phyloP scores from a whole-genome alignment of 2,329 filamentous ascomycete species.

The Cordyceps farinosa region DNA sequence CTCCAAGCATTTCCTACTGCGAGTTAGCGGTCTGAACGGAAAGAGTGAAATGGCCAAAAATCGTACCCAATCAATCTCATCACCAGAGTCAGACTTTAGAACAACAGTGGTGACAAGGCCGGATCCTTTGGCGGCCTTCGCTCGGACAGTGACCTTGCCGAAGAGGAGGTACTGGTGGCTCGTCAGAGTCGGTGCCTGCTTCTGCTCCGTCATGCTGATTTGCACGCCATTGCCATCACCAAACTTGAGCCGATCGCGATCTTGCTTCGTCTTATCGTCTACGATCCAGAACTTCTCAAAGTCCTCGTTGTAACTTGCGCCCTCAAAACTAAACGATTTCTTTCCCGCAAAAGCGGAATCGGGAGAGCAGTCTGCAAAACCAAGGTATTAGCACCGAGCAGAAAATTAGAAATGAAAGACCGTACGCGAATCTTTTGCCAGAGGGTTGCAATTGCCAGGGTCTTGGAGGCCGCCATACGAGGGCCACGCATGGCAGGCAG shows the following conservation, averaged over 20 bases:
- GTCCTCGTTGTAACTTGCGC: constrained; percentile 45
- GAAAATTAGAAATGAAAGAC: neutral
- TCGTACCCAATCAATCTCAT: constrained; percentile 59
- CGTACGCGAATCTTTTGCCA: constrained; percentile 27
- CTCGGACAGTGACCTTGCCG: constrained; percentile 65
- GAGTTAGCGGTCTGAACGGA: neutral
- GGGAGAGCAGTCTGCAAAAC: constrained; percentile 51
- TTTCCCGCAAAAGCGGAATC: constrained; percentile 63
- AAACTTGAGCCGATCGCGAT: constrained; percentile 27
- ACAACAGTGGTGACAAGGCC: constrained; percentile 77
- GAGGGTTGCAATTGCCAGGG: constrained; percentile 20
- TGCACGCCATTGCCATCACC: constrained; percentile 28
- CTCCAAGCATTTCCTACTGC: constrained; percentile 28
- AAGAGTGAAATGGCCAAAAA: neutral
- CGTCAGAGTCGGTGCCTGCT: constrained; percentile 59
- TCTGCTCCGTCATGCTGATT: constrained; percentile 54
- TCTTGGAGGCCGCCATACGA: constrained; percentile 15
- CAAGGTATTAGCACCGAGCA: neutral
- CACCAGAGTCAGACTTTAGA: constrained; percentile 71
- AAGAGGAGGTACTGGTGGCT: constrained; percentile 82
- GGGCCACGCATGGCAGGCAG: constrained; percentile 8
- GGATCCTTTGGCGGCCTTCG: constrained; percentile 67
- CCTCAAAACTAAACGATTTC: constrained; percentile 57
- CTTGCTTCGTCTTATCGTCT: constrained; percentile 32
- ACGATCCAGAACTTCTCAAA: constrained; percentile 29